These are phyloP conservation scores for Amyloporia xantha DNA, from an alignment of 768 basidiomycete genomes.

Conservation along the genomic window DNA sequence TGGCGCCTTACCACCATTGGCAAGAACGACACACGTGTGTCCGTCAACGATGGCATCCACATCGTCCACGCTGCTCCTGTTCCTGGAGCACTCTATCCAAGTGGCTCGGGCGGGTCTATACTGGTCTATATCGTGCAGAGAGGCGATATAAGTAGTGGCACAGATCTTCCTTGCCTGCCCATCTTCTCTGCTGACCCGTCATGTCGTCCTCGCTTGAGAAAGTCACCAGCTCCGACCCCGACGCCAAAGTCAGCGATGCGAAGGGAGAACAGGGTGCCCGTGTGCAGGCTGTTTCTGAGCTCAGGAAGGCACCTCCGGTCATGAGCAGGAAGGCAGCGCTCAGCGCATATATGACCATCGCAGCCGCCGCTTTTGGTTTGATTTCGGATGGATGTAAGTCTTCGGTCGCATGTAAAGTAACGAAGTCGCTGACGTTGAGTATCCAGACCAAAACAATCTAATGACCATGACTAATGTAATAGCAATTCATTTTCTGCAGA, in stretches of 20 bases:
- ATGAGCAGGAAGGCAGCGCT: conserved; percentile 33
- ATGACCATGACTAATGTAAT: conserved; percentile 65
- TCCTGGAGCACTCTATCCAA: background rate
- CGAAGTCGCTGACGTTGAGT: conserved; percentile 31
- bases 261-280: background rate
- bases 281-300: conserved; percentile 40
- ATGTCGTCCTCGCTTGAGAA: conserved; percentile 1
- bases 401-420: conserved; percentile 48
- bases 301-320: conserved; percentile 52
- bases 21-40: background rate
- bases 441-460: conserved; percentile 58
- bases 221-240: background rate
- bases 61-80: background rate
- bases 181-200: background rate
- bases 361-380: conserved; percentile 59
- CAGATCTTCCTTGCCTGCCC: background rate
- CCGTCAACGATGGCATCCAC: background rate
- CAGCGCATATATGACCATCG: conserved; percentile 59
- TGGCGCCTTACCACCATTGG: background rate
- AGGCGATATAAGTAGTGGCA: background rate
- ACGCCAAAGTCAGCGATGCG: background rate
- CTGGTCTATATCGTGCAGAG: background rate
- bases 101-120: background rate
- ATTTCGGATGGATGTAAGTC: conserved; percentile 33
- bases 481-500: background rate